phyloP scores from a whole-genome alignment of 169 alveolate genomes.

The Fabrea salina region DNA sequence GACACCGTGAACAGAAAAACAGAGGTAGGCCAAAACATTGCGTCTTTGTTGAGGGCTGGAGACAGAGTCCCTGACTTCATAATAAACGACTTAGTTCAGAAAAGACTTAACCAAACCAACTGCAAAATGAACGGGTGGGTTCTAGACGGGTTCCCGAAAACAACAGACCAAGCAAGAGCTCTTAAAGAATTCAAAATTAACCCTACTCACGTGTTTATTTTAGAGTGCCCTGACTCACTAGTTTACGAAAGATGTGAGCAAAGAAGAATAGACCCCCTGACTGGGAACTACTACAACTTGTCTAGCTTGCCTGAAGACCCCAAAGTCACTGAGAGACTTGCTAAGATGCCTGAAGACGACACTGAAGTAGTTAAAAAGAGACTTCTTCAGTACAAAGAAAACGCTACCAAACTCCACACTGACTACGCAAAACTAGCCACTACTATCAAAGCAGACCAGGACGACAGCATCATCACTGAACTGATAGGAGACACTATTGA shows the following conservation, averaged over 20 bases:
- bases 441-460: constrained; percentile 1
- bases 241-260: constrained; percentile 63
- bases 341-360: constrained; percentile 44
- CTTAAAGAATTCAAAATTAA: constrained; percentile 62
- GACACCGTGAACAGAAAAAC: constrained; percentile 50
- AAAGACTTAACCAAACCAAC: constrained; percentile 78
- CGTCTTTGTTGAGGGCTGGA: constrained; percentile 37
- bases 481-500: constrained; percentile 28
- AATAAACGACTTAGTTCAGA: constrained; percentile 60
- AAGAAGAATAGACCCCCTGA: constrained; percentile 70
- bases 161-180: constrained; percentile 61
- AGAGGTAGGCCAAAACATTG: constrained; percentile 46
- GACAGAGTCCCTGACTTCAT: constrained; percentile 69
- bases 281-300: constrained; percentile 56
- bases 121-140: constrained; percentile 84
- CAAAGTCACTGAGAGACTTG: constrained; percentile 37
- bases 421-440: neutral
- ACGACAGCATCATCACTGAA: neutral
- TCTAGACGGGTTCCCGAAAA: constrained; percentile 83
- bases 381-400: constrained; percentile 14
- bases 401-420: neutral
- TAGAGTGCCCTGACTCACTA: constrained; percentile 62
- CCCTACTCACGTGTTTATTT: constrained; percentile 75
- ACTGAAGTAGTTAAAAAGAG: constrained; percentile 57
- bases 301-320: constrained; percentile 42